phyloP scores from a whole-genome alignment of 371 early-diverging fungal genomes.

The Mucor sp. region DNA sequence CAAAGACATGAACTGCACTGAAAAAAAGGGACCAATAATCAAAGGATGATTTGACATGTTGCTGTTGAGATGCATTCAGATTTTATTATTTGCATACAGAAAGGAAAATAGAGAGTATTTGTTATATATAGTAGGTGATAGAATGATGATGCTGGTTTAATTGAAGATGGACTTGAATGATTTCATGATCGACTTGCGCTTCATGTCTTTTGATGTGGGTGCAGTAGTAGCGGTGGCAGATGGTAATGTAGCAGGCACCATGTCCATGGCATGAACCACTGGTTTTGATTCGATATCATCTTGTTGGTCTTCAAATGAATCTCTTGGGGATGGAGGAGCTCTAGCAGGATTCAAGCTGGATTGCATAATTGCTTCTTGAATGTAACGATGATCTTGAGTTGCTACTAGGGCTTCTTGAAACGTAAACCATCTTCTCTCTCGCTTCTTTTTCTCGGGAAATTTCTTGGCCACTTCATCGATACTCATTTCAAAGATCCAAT shows the following conservation, averaged over 20 bases:
- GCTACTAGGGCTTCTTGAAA: slow-evolving; percentile 24
- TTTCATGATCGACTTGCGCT: not conserved
- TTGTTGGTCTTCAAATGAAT: slow-evolving; percentile 11
- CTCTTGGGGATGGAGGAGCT: slow-evolving; percentile 15
- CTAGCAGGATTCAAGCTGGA: slow-evolving; percentile 23
- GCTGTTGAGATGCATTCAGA: not conserved
- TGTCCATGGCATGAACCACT: not conserved
- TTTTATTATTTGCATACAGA: not conserved
- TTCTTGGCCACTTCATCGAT: slow-evolving; percentile 48
- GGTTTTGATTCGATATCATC: not conserved
- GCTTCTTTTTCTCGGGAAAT: slow-evolving; percentile 58
- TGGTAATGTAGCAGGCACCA: not conserved
- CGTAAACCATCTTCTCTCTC: slow-evolving; percentile 51
- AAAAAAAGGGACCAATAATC: not conserved
- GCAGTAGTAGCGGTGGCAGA: not conserved
- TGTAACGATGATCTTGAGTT: slow-evolving; percentile 20
- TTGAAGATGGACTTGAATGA: not conserved
- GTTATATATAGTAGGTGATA: not conserved
- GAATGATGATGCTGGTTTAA: not conserved
- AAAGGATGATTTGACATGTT: not conserved
- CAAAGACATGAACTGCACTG: not conserved
- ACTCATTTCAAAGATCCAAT: slow-evolving; percentile 56
- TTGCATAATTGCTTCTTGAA: slow-evolving; percentile 21
- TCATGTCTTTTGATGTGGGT: not conserved
- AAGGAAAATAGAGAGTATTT: not conserved